Conservation (phyloP, 2,329 filamentous ascomycete genomes). For the Sarocladium oryzae region DNA sequence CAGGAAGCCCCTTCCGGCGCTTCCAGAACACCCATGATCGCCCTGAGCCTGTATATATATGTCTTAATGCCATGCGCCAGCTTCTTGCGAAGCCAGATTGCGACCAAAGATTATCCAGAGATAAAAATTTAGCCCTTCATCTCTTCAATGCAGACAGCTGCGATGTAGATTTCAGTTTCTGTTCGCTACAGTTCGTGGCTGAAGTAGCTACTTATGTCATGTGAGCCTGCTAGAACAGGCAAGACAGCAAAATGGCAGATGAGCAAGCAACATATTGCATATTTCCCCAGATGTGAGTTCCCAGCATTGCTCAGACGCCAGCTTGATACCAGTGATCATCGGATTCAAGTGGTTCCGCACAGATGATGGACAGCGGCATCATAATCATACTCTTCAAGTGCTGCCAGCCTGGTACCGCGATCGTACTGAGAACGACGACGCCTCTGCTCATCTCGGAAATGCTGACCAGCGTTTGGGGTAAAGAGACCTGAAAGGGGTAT, state of each 20-base stretch:
- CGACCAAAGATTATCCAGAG: too few relatives aligned
- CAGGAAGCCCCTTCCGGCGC: slow-evolving; percentile 15
- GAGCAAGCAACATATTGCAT: neutral
- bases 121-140: too few relatives aligned
- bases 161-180: too few relatives aligned
- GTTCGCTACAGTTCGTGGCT: too few relatives aligned
- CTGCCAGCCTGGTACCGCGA: slow-evolving; percentile 68
- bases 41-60: too few relatives aligned
- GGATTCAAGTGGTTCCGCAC: slow-evolving; percentile 18
- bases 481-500: slow-evolving; percentile 56
- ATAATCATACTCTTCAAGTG: slow-evolving; percentile 55
- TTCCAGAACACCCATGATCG: slow-evolving; percentile 14
- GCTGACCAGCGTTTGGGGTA: slow-evolving; percentile 69
- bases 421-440: slow-evolving; percentile 74
- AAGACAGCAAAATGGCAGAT: slow-evolving; percentile 11
- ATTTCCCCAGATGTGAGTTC: neutral
- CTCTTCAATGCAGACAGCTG: too few relatives aligned
- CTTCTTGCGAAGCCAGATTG: too few relatives aligned
- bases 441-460: slow-evolving; percentile 68
- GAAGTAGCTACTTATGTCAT: neutral
- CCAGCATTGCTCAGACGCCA: neutral
- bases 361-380: slow-evolving; percentile 36
- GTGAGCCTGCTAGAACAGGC: neutral
- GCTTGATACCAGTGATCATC: neutral
- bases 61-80: too few relatives aligned